phyloP scores from a whole-genome alignment of 2,329 filamentous ascomycete genomes.

The Stachybotrys elegans region DNA sequence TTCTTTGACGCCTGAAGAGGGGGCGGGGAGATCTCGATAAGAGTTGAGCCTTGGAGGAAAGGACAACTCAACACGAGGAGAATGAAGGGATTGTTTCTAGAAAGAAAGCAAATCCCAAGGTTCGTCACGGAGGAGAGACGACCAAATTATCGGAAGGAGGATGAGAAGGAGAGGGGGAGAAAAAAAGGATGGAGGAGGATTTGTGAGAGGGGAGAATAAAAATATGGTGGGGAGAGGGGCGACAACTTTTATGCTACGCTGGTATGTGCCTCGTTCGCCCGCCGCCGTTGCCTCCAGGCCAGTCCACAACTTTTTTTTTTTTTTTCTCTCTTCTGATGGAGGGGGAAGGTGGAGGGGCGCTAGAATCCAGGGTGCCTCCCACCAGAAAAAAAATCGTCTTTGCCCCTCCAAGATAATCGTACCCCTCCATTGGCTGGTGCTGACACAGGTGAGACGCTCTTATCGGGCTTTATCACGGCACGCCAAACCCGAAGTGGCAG shows the following conservation, averaged over 20 bases:
- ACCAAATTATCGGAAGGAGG: constrained; percentile 25
- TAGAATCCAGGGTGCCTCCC: constrained; percentile 4
- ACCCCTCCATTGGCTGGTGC: constrained; percentile 13
- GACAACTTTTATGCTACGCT: constrained; percentile 27
- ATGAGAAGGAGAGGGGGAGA: constrained; percentile 18
- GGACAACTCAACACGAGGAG: constrained; percentile 9
- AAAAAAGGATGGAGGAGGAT: constrained; percentile 28
- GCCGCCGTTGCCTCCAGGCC: constrained; percentile 3
- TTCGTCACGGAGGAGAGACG: constrained; percentile 39
- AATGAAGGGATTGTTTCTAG: constrained; percentile 21
- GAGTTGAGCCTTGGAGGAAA: constrained; percentile 20
- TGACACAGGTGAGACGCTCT: constrained; percentile 7
- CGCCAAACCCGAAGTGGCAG: constrained; percentile 10
- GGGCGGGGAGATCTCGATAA: constrained; percentile 26
- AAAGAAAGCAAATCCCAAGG: constrained; percentile 22
- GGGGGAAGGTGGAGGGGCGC: constrained; percentile 8
- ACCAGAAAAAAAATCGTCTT: constrained; percentile 14
- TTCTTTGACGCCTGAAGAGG: constrained; percentile 16
- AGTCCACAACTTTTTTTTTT: constrained; percentile 25
- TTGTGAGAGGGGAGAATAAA: constrained; percentile 22
- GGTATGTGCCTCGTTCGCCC: constrained; percentile 14
- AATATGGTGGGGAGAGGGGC: constrained; percentile 22
- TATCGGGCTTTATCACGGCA: constrained; percentile 16
- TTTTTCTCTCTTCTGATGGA: constrained; percentile 7
- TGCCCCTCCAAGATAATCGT: too few relatives aligned